Percentiles rank a stretch among this genome's conserved stretches.
These are phyloP conservation scores for Termitomyces sp. DNA, from an alignment of 768 basidiomycete genomes.

Conservation along the genomic window DNA sequence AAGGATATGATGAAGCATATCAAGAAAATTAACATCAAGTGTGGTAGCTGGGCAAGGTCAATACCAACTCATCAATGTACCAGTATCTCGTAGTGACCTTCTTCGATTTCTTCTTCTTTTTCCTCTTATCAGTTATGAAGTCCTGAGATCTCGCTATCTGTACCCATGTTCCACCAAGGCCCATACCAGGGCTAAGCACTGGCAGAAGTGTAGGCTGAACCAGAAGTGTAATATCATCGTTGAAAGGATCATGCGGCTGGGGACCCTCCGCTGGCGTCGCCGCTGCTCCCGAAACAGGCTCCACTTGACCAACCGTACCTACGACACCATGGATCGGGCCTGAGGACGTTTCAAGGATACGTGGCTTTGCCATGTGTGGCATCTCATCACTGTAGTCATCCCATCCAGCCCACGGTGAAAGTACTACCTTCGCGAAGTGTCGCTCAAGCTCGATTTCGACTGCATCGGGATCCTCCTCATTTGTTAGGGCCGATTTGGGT, in stretches of 20 bases:
- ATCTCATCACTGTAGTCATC: conserved; percentile 27
- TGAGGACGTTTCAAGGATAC: conserved; percentile 28
- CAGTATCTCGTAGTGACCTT: conserved; percentile 28
- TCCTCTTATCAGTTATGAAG: conserved; percentile 9
- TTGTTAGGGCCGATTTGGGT: conserved; percentile 18
- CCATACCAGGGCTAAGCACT: conserved; percentile 47
- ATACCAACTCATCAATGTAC: conserved; percentile 37
- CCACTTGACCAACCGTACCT: conserved; percentile 5
- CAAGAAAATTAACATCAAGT: background rate
- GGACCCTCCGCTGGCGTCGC: conserved; percentile 6
- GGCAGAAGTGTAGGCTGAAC: conserved; percentile 40
- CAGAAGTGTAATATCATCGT: conserved; percentile 56
- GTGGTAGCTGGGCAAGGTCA: conserved; percentile 34
- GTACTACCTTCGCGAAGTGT: conserved; percentile 29
- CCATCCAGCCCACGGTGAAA: conserved; percentile 39
- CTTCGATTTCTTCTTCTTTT: conserved; percentile 30
- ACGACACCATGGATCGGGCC: conserved; percentile 24
- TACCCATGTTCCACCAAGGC: conserved; percentile 62
- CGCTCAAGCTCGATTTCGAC: conserved; percentile 35
- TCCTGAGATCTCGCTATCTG: conserved; percentile 47
- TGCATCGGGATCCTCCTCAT: conserved; percentile 22
- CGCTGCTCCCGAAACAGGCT: conserved; percentile 18
- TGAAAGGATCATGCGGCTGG: conserved; percentile 43
- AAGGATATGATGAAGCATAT: background rate
- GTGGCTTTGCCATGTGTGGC: conserved; percentile 28